Evolutionary conservation across 2,329 filamentous ascomycete genomes (phyloP), one percentile per base, ranked within the genome.

Genomic region (Beauveria caledonica): DNA sequence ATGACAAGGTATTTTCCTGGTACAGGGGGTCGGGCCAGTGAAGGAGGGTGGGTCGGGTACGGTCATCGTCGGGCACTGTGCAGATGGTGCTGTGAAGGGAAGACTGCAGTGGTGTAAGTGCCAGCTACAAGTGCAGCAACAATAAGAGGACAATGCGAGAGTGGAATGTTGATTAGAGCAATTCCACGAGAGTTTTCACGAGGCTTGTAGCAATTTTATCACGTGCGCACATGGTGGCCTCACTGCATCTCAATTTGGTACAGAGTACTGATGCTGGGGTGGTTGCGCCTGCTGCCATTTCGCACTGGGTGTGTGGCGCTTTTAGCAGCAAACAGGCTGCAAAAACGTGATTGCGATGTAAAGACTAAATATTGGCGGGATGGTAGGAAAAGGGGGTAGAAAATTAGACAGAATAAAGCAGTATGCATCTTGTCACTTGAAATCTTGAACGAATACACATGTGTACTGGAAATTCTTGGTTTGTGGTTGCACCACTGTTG

Each of bases 221-320:
- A 33, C 33, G 27, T 46, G 44, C 19, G 11, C 13, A 23, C 29
- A 33, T 33, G 4, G 29, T 25, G 11, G 5, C 6, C 19, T 46
- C 44, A 21, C 21, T 25, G 11, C 44, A 36, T 36, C 33, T 36
- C 33, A 36, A 4, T 11, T 4, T 33, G 11, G 3, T 29, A 29
- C 3, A n/a, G n/a, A n/a, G 11, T 33, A 2, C 29, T 33, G 10
- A 11, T 36, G 33, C 33, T 36, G 5, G 11, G 11, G 33, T 36
- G 33, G 29, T 4, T 36, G 29, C 29, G 29, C 29, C 29, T 11
- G 29, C 29, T 5, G 11, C 33, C 21, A 11, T 46, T 33, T 54
- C 42, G 50, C 58, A 60, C 58, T 60, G 58, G 58, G 58, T 49
- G 48, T 60, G 51, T 60, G 50, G 58, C 57, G 40, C 50, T 36